Evolutionary conservation across 768 basidiomycete species (phyloP), one percentile per base, ranked within the genome.

Genomic region (Kwoniella mangroviensis): DNA sequence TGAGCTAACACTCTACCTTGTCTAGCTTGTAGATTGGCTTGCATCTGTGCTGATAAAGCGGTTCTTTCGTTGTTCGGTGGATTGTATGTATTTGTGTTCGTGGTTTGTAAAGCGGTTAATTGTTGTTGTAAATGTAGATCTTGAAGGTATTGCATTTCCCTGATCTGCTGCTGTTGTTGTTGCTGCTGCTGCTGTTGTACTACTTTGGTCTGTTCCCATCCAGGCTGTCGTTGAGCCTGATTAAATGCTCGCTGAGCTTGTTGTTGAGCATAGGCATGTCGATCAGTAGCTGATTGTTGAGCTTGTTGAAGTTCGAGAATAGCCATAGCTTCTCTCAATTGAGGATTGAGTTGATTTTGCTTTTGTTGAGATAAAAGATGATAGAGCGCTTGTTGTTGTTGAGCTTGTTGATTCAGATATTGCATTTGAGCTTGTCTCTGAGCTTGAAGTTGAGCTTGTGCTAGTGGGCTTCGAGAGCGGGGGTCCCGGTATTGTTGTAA

Each of bases 41-140:
- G 65, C 45, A 71, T 69, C 40, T 67, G 65, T 4, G 74, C 70
- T 3, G 62, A 54, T 11, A 70, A 59, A 13, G 64, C 69, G 10
- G 55, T 60, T 17, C 64, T 66, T 60, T 57, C 51, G 42, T 10
- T 55, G 45, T 61, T 65, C 67, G 19, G 57, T 26, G 24, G 57
- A 63, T 24, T 54, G 45, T 49, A 13, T 55, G 51, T 45, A 66
- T 42, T 55, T 56, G 41, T 11, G 49, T 53, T 24, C 19, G 57
- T 12, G 53, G 51, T 60, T 34, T 58, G 70, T 40, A 71, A 63
- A 51, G 70, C 68, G 13, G 68, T 26, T 40, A 69, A 66, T 43
- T 73, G 72, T 41, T 73, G 73, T 61, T 75, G 71, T 34, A 67
- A 58, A 12, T 75, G 71, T n/a, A 72, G 62, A 21, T 71, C 70